Conservation (phyloP, 1,284 basidiomycete species). For the Ganoderma lucidum region DNA sequence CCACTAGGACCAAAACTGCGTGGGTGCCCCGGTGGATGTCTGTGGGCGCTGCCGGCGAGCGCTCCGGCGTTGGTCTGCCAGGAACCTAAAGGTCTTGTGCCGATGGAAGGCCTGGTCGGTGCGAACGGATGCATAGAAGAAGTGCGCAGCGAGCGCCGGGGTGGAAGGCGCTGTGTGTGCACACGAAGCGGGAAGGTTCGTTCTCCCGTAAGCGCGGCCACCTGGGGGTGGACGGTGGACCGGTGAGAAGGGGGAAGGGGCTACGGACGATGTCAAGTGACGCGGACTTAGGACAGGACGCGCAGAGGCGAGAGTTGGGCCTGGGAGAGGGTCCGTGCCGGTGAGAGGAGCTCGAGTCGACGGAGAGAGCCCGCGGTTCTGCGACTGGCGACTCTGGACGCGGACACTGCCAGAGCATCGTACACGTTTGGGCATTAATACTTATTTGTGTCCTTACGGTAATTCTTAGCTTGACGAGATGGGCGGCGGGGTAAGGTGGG, state of each 20-base stretch:
- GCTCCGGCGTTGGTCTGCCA: neutral
- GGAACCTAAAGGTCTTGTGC: constrained; percentile 16
- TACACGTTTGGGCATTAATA: neutral
- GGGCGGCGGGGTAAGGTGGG: neutral
- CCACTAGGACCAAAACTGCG: neutral
- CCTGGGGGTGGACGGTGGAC: constrained; percentile 14
- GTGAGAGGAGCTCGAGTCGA: constrained; percentile 20
- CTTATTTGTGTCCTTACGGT: neutral
- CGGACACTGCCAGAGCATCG: neutral
- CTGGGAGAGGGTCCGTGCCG: constrained; percentile 33
- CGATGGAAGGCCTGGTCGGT: constrained; percentile 14
- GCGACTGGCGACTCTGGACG: neutral
- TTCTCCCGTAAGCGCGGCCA: constrained; percentile 21
- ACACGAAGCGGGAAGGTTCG: constrained; percentile 20
- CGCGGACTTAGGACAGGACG: constrained; percentile 37
- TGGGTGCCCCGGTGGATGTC: constrained; percentile 6
- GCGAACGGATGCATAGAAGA: constrained; percentile 7
- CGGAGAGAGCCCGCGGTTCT: neutral
- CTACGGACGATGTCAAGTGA: constrained; percentile 32
- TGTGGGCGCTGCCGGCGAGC: constrained; percentile 5
- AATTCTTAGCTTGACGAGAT: neutral
- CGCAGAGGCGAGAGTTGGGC: constrained; percentile 11
- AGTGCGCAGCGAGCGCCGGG: constrained; percentile 19
- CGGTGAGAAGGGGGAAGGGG: constrained; percentile 4
- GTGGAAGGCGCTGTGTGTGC: constrained; percentile 10